Percentiles rank a stretch among this genome's conserved stretches.
Evolutionary conservation across 2,329 filamentous ascomycete species (phyloP).

Genomic region (Hirsutella minnesotensis): DNA sequence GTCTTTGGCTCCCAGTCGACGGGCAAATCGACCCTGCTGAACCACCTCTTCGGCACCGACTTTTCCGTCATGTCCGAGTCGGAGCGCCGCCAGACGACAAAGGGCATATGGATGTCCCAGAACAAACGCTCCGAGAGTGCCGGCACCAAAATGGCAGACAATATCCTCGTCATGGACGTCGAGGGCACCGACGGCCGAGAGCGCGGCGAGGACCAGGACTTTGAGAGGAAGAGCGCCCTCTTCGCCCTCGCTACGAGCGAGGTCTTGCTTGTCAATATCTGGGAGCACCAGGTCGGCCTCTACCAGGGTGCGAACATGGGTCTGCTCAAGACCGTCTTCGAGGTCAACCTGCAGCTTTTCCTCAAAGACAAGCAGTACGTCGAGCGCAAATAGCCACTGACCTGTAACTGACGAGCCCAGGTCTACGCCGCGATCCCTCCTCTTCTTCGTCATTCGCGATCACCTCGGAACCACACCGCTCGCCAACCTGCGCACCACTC

Average conservation of each 20-base stretch:
- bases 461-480: slow-evolving; percentile 88
- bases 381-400: neutral
- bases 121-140: slow-evolving; percentile 58
- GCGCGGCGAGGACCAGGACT: slow-evolving; percentile 95
- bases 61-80: slow-evolving; percentile 98
- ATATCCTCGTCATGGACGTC: slow-evolving; percentile 98
- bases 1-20: slow-evolving; percentile 98
- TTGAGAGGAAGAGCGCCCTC: slow-evolving; percentile 94
- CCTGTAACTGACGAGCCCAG: slow-evolving; percentile 29
- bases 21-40: slow-evolving; percentile 93
- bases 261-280: slow-evolving; percentile 96
- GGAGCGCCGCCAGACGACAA: slow-evolving; percentile 90
- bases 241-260: slow-evolving; percentile 97
- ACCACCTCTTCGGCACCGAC: slow-evolving; percentile 87
- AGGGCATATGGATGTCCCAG: slow-evolving; percentile 99
- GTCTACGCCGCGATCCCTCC: slow-evolving; percentile 75
- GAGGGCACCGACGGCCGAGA: slow-evolving; percentile 96
- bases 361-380: slow-evolving; percentile 85
- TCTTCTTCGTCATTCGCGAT: slow-evolving; percentile 98
- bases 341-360: slow-evolving; percentile 95
- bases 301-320: slow-evolving; percentile 99
- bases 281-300: slow-evolving; percentile 96
- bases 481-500: slow-evolving; percentile 76
- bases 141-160: slow-evolving; percentile 69
- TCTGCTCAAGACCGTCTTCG: slow-evolving; percentile 93